Percentiles rank a stretch among this genome's conserved stretches.
Conservation (phyloP, 1,284 basidiomycete genomes). For the Ustilago bromivora region DNA sequence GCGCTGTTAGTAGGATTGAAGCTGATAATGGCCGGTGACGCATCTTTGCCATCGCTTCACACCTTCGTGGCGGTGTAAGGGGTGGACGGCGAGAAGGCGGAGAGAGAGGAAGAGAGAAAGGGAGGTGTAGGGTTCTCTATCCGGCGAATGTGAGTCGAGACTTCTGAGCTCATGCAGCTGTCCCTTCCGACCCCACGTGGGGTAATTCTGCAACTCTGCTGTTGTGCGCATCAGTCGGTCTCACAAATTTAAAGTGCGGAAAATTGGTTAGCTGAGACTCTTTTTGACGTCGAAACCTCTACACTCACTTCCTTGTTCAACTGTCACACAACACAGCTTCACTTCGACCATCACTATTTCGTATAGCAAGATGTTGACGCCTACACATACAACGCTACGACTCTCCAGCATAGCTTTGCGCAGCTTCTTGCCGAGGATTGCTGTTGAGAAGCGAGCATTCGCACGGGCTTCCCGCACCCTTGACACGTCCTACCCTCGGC, state of each 20-base stretch:
- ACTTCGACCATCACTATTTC: background rate
- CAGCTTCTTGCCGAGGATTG: background rate
- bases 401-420: background rate
- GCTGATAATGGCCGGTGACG: conserved; percentile 19
- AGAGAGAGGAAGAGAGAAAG: background rate
- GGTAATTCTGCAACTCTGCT: background rate
- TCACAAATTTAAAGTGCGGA: background rate
- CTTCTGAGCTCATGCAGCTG: background rate
- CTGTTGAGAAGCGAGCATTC: background rate
- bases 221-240: background rate
- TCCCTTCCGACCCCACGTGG: background rate
- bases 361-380: conserved; percentile 5
- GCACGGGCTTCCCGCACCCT: background rate
- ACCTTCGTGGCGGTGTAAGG: background rate
- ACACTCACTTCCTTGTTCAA: background rate
- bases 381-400: background rate
- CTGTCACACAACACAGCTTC: conserved; percentile 5
- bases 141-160: background rate
- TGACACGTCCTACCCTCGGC: conserved; percentile 17
- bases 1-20: conserved; percentile 15
- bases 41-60: conserved; percentile 6
- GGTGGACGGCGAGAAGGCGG: background rate
- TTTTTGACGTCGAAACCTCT: conserved; percentile 1
- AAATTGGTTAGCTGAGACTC: conserved; percentile 1
- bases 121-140: background rate